Evolutionary conservation across 2,329 filamentous ascomycete genomes (phyloP), one percentile per base, ranked within the genome.

Genomic region (Arachnomyces sp.): DNA sequence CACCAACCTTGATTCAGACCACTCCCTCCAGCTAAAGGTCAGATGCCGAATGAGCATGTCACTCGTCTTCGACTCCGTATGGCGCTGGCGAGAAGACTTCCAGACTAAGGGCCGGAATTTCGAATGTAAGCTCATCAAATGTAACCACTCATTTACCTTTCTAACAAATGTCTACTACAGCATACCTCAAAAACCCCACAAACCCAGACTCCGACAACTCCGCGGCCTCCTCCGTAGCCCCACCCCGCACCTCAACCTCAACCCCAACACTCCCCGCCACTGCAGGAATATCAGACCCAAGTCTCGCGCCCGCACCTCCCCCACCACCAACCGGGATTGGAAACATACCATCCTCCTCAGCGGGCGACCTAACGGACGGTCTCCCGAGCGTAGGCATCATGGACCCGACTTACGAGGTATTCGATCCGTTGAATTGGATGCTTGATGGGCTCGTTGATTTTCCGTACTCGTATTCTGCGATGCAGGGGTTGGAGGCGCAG

Each of bases 391-490:
- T 32, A 25, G 38, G 58, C 46, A 71, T 84, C 47, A 73, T 76
- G 49, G 75, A 84, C 40, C 76, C 77, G 7, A 82, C 79, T 52
- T 88, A 88, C 60, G 85, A 94, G 59, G 86, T 93, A 46, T 94
- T 94, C 56, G 88, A 94, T 63, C 86, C 89, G 1, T 73, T 94
- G 53, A 86, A 90, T 60, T 95, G 89, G 89, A 87, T 94, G 71
- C 69, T 95, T 44, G 89, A 95, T 59, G 85, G 85, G 11, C 71
- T 90, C 28, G 71, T 92, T 44, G 84, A 89, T 57, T 83, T 90
- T 57, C 85, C 84, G 48, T 88, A 82, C 56, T 73, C 71, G 8
- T 81, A 76, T 52, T 69, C 73, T 29, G 76, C 81, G 45, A 57
- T 70, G 42, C 65, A 67, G 25, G 68, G 67, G 3, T 54, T 72